phyloP scores from a whole-genome alignment of 176 grass and related monocot species.

The Zoysia japonica region DNA sequence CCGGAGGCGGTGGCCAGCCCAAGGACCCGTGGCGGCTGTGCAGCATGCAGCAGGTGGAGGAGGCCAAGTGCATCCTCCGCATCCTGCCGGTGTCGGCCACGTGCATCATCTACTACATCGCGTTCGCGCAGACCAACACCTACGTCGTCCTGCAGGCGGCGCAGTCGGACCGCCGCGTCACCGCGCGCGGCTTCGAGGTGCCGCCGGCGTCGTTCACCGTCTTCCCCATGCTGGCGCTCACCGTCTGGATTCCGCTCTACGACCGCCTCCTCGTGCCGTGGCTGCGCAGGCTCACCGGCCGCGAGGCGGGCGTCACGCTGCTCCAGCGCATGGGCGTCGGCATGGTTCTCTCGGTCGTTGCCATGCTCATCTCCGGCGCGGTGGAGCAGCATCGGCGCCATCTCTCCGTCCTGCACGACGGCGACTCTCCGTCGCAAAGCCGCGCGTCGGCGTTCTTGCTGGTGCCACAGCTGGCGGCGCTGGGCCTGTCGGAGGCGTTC shows the following conservation, averaged over 20 bases:
- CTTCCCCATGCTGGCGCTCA: slow-evolving; percentile 65
- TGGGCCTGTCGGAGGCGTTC: slow-evolving; percentile 68
- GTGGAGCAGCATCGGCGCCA: slow-evolving; percentile 41
- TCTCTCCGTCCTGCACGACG: slow-evolving; percentile 10
- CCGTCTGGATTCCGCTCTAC: slow-evolving; percentile 70
- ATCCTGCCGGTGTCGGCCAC: slow-evolving; percentile 63
- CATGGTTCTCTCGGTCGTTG: slow-evolving; percentile 45
- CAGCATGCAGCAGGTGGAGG: slow-evolving; percentile 71
- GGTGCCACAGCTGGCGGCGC: slow-evolving; percentile 54
- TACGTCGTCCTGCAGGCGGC: slow-evolving; percentile 62
- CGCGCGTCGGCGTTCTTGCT: slow-evolving; percentile 58
- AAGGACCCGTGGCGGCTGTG: slow-evolving; percentile 59
- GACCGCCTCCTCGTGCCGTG: slow-evolving; percentile 56
- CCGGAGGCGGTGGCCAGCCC: background rate
- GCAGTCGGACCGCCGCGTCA: slow-evolving; percentile 57
- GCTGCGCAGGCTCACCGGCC: slow-evolving; percentile 39
- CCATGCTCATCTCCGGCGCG: slow-evolving; percentile 50
- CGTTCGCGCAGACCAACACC: slow-evolving; percentile 52
- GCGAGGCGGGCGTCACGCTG: slow-evolving; percentile 55
- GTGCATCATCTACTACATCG: slow-evolving; percentile 51
- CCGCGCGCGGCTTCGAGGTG: slow-evolving; percentile 34
- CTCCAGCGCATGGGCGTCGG: slow-evolving; percentile 79
- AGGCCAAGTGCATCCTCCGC: slow-evolving; percentile 70
- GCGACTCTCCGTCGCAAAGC: background rate
- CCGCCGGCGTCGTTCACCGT: slow-evolving; percentile 61